Evolutionary conservation across 2,329 filamentous ascomycete species (phyloP), one percentile per base, ranked within the genome.

Genomic region (Claviceps fusiformis): DNA sequence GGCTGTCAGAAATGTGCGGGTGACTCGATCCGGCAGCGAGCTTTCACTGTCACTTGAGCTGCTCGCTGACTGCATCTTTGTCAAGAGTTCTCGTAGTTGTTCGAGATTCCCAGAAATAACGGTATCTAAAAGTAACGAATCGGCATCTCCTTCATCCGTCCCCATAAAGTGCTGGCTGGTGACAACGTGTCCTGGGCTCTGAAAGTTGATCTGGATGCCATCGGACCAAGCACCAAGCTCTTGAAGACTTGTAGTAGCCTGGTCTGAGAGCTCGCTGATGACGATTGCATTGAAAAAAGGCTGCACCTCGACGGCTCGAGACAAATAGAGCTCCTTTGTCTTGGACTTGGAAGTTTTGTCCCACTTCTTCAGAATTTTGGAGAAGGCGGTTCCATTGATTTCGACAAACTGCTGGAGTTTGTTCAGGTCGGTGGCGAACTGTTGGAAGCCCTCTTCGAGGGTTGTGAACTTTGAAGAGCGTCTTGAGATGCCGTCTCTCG

Each of bases 351-450:
- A 96, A 1, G 91, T 96, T 80, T 98, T 98, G 73, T 98, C 93
- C 93, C 93, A 98, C 81, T 98, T 98, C 74, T 98, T 98, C 60
- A 98, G 75, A 57, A 98, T 98, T 71, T 98, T 98, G 33, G 92
- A 96, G 69, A 97, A 96, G 17, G 91, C 93, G 1, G 89, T 96
- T 65, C 93, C 92, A 67, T 98, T 98, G 67, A 97, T 88, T 70
- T 97, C 92, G 60, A 98, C 90, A 70, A 97, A 98, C 75, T 97
- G 93, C 75, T 96, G 90, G 17, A 98, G 80, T 72, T 98, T 98
- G 73, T 95, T 95, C 49, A 98, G 73, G 67, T 98, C 93, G 66
- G 88, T 92, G 66, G 91, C 91, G 68, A 98, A 98, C 69, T 97
- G 89, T 63, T 95, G 90, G 65, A 97, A 95, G 13, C 93, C 93